Percentiles rank a stretch among this genome's conserved stretches.
These are phyloP conservation scores for Neonectria faginata DNA, from an alignment of 2,329 filamentous ascomycete species.

Conservation along the genomic window DNA sequence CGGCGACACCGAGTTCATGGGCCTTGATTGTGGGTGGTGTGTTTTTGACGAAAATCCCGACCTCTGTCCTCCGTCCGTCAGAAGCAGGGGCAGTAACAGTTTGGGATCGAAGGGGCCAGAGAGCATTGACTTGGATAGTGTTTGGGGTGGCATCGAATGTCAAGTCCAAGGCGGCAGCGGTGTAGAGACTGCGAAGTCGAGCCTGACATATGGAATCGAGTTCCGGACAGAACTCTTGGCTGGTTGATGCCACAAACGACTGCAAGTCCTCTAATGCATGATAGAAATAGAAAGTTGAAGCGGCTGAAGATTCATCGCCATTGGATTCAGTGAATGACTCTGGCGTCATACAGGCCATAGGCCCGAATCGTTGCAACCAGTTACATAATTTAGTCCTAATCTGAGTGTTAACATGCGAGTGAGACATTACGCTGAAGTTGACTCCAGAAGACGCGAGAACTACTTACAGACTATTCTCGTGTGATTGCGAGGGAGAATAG, in stretches of 20 bases:
- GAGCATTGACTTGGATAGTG: conserved; percentile 71
- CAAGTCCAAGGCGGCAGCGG: conserved; percentile 77
- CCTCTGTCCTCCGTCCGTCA: conserved; percentile 73
- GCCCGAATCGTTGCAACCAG: conserved; percentile 69
- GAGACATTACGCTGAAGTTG: not conserved
- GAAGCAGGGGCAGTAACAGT: conserved; percentile 56
- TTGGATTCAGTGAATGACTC: conserved; percentile 69
- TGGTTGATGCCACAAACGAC: conserved; percentile 65
- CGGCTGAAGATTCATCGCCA: conserved; percentile 47
- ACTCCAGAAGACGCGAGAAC: not conserved
- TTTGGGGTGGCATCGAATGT: conserved; percentile 79
- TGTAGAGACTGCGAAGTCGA: conserved; percentile 56
- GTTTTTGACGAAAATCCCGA: conserved; percentile 81
- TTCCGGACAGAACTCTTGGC: conserved; percentile 62
- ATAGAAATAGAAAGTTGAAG: conserved; percentile 76
- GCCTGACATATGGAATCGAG: conserved; percentile 62
- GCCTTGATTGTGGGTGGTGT: conserved; percentile 68
- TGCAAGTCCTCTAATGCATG: conserved; percentile 69
- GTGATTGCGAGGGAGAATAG: conserved; percentile 67
- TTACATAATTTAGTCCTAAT: conserved; percentile 66
- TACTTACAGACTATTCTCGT: conserved; percentile 40
- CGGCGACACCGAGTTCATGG: conserved; percentile 82
- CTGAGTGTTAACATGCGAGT: conserved; percentile 10
- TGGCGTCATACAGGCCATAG: conserved; percentile 63
- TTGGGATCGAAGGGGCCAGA: conserved; percentile 67